Base-by-base conservation (phyloP, 2,329 filamentous ascomycete genomes). In the Colletotrichum limetticola region DNA sequence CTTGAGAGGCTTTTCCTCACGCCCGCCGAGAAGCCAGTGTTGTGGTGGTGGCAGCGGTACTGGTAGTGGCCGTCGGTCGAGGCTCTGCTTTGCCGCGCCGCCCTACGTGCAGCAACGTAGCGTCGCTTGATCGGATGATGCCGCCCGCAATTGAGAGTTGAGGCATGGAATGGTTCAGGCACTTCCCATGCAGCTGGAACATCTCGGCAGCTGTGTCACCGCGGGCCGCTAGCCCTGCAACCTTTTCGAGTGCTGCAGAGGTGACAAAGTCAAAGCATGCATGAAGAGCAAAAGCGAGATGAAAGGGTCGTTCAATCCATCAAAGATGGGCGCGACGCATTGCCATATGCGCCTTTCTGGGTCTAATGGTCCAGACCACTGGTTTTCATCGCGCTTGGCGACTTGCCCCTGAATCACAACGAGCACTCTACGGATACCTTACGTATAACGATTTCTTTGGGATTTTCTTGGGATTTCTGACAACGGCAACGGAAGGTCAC, bases 61-160 rank as follows among this genome's bases (percentile, higher is more conserved):
- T 26, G 59, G 35, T 56, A 67, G 58, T 26, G 59, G 49, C 37
- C 60, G 55, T 26, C 35, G 46, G 14, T 60, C 68, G 22, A 58
- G 56, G 30, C 46, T 58, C 56, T 57, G 42, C 60, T 32, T 19
- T 26, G 49, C 53, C 57, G 56, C 42, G 16, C 46, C 32, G 46
- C 26, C 26, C 55, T 55, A 35, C 16, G 35, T 14, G 58, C 59
- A 16, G 46, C 46, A 53, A 11, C 35, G 66, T 66, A 72, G 66
- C 70, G 66, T 72, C 59, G 68, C 68, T 72, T 74, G 52, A 74
- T 63, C 68, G 57, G 71, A 67, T 66, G 68, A 74, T 74, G 49
- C 61, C 35, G 57, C 56, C 62, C 57, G 66, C 62, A 64, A 14
- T 19, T 62, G 24, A 14, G 37, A 62, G 63, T 59, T 24, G 56